phyloP scores from a whole-genome alignment of 345 rosid genomes.

The Moricandia moricandioides region DNA sequence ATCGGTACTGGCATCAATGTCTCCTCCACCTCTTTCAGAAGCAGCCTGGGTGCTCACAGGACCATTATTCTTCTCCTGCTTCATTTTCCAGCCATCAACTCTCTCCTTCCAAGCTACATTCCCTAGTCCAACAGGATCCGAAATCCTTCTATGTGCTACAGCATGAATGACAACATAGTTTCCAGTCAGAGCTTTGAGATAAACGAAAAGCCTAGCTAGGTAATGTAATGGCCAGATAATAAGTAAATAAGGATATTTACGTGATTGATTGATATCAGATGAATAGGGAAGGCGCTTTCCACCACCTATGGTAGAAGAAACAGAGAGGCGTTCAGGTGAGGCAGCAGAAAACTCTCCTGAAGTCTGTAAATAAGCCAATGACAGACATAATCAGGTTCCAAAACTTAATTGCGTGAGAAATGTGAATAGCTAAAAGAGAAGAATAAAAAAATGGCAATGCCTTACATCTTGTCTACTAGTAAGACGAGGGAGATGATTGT shows the following conservation, averaged over 20 bases:
- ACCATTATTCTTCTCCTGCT: constrained; percentile 87
- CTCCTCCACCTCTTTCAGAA: constrained; percentile 90
- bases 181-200: neutral
- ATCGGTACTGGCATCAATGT: constrained; percentile 88
- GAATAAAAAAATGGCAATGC: neutral
- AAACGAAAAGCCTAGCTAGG: neutral
- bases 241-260: constrained; percentile 36
- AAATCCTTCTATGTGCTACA: constrained; percentile 67
- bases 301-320: constrained; percentile 75
- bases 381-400: constrained; percentile 19
- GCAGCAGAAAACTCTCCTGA: constrained; percentile 98
- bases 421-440: neutral
- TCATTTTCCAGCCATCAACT: constrained; percentile 97
- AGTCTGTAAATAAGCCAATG: constrained; percentile 42
- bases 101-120: constrained; percentile 91
- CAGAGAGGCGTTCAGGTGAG: constrained; percentile 83
- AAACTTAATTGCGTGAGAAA: neutral
- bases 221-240: neutral
- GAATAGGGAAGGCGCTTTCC: constrained; percentile 61
- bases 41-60: constrained; percentile 78
- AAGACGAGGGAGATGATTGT: constrained; percentile 73
- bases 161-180: constrained; percentile 5
- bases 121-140: constrained; percentile 64
- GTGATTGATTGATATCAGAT: constrained; percentile 61
- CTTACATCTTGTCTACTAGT: constrained; percentile 80